Percentiles rank a stretch among this genome's conserved stretches.
These are phyloP conservation scores for Saitoella complicata DNA, from an alignment of 805 yeast genomes.

Conservation along the genomic window DNA sequence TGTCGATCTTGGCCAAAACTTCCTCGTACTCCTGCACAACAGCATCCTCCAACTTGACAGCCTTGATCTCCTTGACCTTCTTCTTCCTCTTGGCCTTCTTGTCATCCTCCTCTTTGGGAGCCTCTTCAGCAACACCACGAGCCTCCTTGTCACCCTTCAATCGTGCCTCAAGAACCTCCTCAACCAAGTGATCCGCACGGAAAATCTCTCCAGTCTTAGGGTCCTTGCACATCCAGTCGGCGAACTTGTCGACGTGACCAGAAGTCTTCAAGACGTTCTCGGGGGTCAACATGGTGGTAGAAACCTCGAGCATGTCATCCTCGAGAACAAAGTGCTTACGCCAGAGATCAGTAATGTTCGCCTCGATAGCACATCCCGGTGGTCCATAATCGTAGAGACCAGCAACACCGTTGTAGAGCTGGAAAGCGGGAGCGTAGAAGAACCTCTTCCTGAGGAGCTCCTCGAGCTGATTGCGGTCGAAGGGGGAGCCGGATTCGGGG, in stretches of 20 bases:
- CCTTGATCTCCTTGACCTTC: slow-evolving; percentile 91
- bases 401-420: slow-evolving; percentile 94
- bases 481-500: slow-evolving; percentile 21
- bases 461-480: slow-evolving; percentile 78
- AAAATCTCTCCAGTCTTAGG: slow-evolving; percentile 92
- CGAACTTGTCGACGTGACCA: slow-evolving; percentile 97
- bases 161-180: slow-evolving; percentile 91
- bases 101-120: slow-evolving; percentile 50
- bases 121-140: slow-evolving; percentile 51
- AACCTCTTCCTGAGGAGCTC: slow-evolving; percentile 86
- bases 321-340: slow-evolving; percentile 93
- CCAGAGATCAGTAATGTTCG: slow-evolving; percentile 88
- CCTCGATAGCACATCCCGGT: slow-evolving; percentile 97
- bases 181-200: slow-evolving; percentile 96
- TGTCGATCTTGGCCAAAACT: slow-evolving; percentile 78
- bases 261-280: slow-evolving; percentile 95
- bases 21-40: slow-evolving; percentile 67
- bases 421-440: slow-evolving; percentile 95
- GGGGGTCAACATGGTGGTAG: slow-evolving; percentile 95
- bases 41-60: slow-evolving; percentile 61
- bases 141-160: slow-evolving; percentile 96
- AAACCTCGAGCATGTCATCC: slow-evolving; percentile 98
- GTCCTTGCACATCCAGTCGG: slow-evolving; percentile 99
- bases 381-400: slow-evolving; percentile 99
- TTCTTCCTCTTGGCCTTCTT: slow-evolving; percentile 89